Conservation (phyloP, 352 stramenopile genomes). For the Phytophthora pisi region DNA sequence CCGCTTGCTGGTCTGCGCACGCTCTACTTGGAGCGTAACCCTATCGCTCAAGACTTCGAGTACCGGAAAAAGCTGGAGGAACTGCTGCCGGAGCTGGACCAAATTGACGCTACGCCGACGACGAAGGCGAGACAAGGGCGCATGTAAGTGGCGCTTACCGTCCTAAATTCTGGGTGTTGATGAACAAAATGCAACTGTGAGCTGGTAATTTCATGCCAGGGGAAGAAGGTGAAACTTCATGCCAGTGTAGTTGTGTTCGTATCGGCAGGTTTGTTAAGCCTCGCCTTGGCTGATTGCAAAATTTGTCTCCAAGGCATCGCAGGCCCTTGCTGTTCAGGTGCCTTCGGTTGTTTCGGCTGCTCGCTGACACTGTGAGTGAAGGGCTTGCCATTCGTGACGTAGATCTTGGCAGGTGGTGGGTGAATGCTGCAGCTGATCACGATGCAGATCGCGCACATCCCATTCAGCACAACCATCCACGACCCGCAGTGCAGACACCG, state of each 20-base stretch:
- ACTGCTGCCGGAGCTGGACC: constrained; percentile 89
- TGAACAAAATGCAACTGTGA: background rate
- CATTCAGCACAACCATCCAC: constrained; percentile 62
- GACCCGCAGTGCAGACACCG: constrained; percentile 71
- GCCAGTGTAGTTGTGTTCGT: constrained; percentile 14
- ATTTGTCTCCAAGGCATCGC: constrained; percentile 16
- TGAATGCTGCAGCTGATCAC: constrained; percentile 58
- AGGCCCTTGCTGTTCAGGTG: background rate
- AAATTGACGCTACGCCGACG: constrained; percentile 94
- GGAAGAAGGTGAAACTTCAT: constrained; percentile 9
- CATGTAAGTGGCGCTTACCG: constrained; percentile 16
- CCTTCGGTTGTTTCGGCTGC: background rate
- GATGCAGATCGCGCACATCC: constrained; percentile 62
- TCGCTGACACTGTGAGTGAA: constrained; percentile 19
- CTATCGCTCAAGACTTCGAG: constrained; percentile 92
- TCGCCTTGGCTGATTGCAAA: constrained; percentile 30
- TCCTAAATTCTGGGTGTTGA: background rate
- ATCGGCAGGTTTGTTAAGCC: constrained; percentile 12
- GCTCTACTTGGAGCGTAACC: constrained; percentile 97
- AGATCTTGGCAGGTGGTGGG: constrained; percentile 60
- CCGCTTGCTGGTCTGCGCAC: constrained; percentile 86
- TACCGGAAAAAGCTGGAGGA: constrained; percentile 94
- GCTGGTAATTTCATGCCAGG: background rate
- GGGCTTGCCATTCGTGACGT: constrained; percentile 49
- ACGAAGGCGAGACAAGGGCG: constrained; percentile 54